Base-by-base conservation (phyloP, 306 rosid genomes). In the Glycine soja region DNA sequence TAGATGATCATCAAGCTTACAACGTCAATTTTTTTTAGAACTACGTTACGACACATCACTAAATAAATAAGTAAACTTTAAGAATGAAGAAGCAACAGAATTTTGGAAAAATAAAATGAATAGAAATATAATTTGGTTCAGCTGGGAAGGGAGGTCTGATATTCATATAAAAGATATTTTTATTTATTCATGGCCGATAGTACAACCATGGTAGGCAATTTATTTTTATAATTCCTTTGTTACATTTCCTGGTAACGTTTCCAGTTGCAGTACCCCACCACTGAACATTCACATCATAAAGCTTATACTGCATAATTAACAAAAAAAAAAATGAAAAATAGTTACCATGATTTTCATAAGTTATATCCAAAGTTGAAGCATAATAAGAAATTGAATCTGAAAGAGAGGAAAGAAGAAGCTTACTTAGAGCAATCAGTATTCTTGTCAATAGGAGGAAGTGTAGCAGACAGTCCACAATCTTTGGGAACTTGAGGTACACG, bases 351-450 rank as follows among this genome's bases (percentile, higher is more conserved):
- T 36, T 4, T 36, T 36, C 40, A 24, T 4, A 36, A 12, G 13
- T 43, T 32, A 30, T 34, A 14, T 0, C 0, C 3, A 7, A 63
- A 12, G 18, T 7, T 36, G 5, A 19, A 19, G 24, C 24, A 19
- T 19, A 0, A 19, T 19, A 19, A 19, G 1, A 19, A 19, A 36
- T 34, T 63, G 69, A 36, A 59, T 53, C n/a, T 40, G 71, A 40
- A 66, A 40, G 6, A 11, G 8, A 66, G 14, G 3, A 10, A 58
- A 13, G 30, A 4, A 34, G 2, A 58, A 6, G 5, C 61, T 63
- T 64, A 81, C 76, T 67, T 57, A 42, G 70, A 45, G 79, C 87
- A 80, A 62, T 84, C 70, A 3, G 79, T 75, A 5, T 62, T 53
- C 8, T 43, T 9, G 13, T 52, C 68, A 42, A 84, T 74, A n/a